Base-by-base conservation (phyloP, 1,284 basidiomycete species). In the Pseudozyma pruni region DNA sequence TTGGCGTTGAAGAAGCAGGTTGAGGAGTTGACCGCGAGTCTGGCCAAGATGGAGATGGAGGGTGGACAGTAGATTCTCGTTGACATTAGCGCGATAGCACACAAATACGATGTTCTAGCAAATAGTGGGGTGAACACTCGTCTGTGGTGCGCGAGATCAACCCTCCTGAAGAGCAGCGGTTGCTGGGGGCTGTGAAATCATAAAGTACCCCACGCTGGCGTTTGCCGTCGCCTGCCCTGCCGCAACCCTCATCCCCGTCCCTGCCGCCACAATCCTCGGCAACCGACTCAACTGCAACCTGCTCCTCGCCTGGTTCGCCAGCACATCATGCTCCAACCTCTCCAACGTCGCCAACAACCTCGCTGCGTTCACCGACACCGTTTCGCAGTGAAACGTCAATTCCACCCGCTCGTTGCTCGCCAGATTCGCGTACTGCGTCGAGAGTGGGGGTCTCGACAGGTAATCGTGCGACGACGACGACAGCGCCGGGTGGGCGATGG, bases 301-400 rank as follows among this genome's bases (percentile, higher is more conserved):
- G 10, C 45, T 32, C 19, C 34, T 57, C 11, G 57, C 57, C 32
- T 66, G 49, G 14, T 53, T 51, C 0, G 58, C 59, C 41, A 72
- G 32, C 3, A 75, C 59, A 14, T 75, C 74, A 20, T 51, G 40
- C 38, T 76, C 75, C 2, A 77, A 17, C 9, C 64, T 50, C 33
- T 76, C 71, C 22, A 76, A 32, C 1, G 58, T 63, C 0, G 63
- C 49, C 7, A 74, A 33, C 17, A 77, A 40, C 4, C 75, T 23
- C 0, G 61, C 73, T 0, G 75, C 67, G 19, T 72, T 72, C 60
- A 77, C 63, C 4, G 35, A 41, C 17, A 77, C 27, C 37, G 50
- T 32, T 38, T 61, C 41, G 38, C 63, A 73, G 37, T 77, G 74
- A 42, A 76, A 77, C 0, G 63, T 76, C 8, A 77, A 41, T 27